Evolutionary conservation across 2,329 filamentous ascomycete genomes (phyloP).

Genomic region (Aspergillus fumigatus): DNA sequence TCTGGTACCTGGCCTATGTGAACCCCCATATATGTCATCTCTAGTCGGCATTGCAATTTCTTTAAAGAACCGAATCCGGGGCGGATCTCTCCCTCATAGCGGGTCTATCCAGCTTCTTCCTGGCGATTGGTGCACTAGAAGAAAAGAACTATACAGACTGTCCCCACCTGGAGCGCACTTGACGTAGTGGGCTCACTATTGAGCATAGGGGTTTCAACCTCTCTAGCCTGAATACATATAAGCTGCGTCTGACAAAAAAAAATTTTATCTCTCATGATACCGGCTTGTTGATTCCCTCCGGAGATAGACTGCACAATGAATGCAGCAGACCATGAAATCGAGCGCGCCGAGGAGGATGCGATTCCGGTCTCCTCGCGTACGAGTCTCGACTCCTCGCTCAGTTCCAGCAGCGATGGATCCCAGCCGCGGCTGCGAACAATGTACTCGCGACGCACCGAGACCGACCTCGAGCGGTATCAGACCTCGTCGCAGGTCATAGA

Average conservation of each 20-base stretch:
- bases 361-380: background rate
- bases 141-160: background rate
- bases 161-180: background rate
- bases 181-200: background rate
- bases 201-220: background rate
- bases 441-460: constrained; percentile 28
- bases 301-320: background rate
- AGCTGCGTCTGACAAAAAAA: background rate
- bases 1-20: no score
- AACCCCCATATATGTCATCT: no score
- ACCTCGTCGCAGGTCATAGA: constrained; percentile 24
- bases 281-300: no score
- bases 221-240: background rate
- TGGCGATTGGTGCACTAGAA: no score
- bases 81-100: background rate
- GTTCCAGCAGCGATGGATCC: background rate
- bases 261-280: background rate
- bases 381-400: background rate
- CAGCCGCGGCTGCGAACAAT: constrained; percentile 20
- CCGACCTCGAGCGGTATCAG: constrained; percentile 27
- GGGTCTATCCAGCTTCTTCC: background rate
- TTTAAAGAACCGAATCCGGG: no score
- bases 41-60: no score
- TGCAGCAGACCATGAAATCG: background rate
- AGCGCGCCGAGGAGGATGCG: background rate